Base-by-base conservation (phyloP, 129 eudicot species). In the Tanacetum coccineum region DNA sequence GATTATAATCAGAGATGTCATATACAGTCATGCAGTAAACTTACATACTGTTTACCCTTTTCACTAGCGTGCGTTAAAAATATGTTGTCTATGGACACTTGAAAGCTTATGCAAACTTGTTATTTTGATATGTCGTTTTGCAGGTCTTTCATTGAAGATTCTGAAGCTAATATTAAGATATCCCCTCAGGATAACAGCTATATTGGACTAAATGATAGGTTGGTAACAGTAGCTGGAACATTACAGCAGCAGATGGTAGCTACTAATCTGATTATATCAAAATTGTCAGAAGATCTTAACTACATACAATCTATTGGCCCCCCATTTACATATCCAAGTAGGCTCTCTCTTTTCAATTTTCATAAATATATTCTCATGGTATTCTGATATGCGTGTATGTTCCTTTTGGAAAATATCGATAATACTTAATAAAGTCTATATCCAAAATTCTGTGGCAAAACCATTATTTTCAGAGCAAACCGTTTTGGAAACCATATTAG, bases 111-210 rank as follows among this genome's bases (percentile, higher is more conserved):
- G 62, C 59, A 28, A 54, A 63, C 48, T 61, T 55, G 26, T 19
- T 58, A 13, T 63, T 15, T 62, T 22, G 12, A 19, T 72, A 53
- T 36, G 40, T 61, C 40, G 68, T 71, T 18, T 67, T 70, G 32
- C 86, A 91, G 97, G 85, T 83, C 90, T 47, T 79, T 91, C 68
- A 91, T 91, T 75, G 97, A 91, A 79, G 96, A 87, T 28, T 87
- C 97, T 77, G 74, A 67, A 79, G 96, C 97, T 72, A 83, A 81
- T 62, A 91, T 91, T 49, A 91, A 91, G 80, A 85, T 91, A 74
- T 87, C 97, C 30, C 93, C 97, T 14, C 96, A 81, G 67, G 96
- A 91, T 73, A 80, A 83, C 75, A 81, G 57, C 60, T 87, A 76
- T 61, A 76, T 79, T 75, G 96, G 96, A 18, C 32, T 85, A 71